Evolutionary conservation across 2,329 filamentous ascomycete species (phyloP), one percentile per base, ranked within the genome.

Genomic region (Beauveria medogensis): DNA sequence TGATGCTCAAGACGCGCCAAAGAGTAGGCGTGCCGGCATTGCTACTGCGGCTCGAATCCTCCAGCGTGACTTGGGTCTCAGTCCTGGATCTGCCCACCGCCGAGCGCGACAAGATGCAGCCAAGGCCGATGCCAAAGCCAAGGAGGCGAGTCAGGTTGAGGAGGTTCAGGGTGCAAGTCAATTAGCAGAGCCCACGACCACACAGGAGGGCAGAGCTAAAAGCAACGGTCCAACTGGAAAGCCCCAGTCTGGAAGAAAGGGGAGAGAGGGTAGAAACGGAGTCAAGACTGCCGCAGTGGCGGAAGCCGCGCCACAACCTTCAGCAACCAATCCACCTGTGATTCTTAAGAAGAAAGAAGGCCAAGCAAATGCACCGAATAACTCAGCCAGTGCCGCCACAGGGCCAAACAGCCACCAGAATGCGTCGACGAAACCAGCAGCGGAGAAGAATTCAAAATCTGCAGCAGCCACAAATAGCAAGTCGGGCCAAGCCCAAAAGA

Each of bases 61-160:
- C 20, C 85, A 88, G 69, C 81, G 86, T 40, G 86, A 89, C 64
- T 77, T 88, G 20, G 85, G 85, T 22, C 77, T 89, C 1, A 86
- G 82, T 62, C 82, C 84, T 12, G 83, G 83, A 43, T 84, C 82
- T 66, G 82, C 85, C 16, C 82, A 86, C 69, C 78, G 85, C 62
- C 81, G 82, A 68, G 82, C 82, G 18, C 80, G 83, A 8, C 80
- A 82, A 63, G 81, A 85, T 65, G 81, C 80, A 55, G 80, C 81
- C 14, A 84, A 85, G 70, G 77, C 80, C 1, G 82, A 85, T 22
- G 72, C 76, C 51, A 59, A 61, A 43, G 28, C 60, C 5, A 63
- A 57, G 20, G 71, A 69, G 55, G 67, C 69, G 30, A 52, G 44
- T 6, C 50, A 41, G 14, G 16, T 18, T 12, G 41, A 54, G 12